Percentiles rank a stretch among this genome's conserved stretches.
phyloP scores from a whole-genome alignment of 345 rosid genomes.

The Anastatica hierochuntica region DNA sequence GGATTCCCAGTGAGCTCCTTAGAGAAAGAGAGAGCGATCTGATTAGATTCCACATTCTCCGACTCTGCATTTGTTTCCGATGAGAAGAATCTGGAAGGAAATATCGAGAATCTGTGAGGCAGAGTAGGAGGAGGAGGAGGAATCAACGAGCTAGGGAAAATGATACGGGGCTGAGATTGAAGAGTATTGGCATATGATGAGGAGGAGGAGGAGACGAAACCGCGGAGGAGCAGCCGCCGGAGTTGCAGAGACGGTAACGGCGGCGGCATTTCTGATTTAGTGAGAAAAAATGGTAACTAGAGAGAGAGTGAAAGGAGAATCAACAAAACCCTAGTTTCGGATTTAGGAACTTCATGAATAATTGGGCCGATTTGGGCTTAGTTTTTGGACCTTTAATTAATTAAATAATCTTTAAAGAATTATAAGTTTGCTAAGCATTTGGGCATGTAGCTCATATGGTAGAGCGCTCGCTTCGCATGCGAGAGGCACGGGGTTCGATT shows the following conservation, averaged over 20 bases:
- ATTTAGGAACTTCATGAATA: background rate
- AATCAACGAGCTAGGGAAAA: slow-evolving; percentile 3
- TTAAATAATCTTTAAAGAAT: too few species aligned
- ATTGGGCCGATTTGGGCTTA: too few species aligned
- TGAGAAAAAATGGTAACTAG: background rate
- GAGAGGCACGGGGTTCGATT: slow-evolving; percentile 99
- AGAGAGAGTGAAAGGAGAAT: background rate
- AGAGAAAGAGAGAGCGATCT: slow-evolving; percentile 54
- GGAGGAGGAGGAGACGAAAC: slow-evolving; percentile 14
- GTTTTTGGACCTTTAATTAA: background rate
- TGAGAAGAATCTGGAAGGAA: slow-evolving; percentile 29
- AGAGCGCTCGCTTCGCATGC: slow-evolving; percentile 99
- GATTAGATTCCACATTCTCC: slow-evolving; percentile 20
- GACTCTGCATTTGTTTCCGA: slow-evolving; percentile 24
- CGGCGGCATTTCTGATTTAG: slow-evolving; percentile 40
- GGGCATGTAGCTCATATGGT: slow-evolving; percentile 23
- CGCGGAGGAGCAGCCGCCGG: slow-evolving; percentile 35
- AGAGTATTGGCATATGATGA: slow-evolving; percentile 7
- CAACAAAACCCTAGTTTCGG: slow-evolving; percentile 18
- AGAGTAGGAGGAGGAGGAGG: slow-evolving; percentile 10
- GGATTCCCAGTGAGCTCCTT: slow-evolving; percentile 46
- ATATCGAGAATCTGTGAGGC: slow-evolving; percentile 13
- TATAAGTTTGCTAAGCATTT: too few species aligned
- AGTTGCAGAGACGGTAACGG: slow-evolving; percentile 45
- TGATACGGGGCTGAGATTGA: slow-evolving; percentile 2